phyloP scores from a whole-genome alignment of 2,329 filamentous ascomycete species.

The Fonsecaea nubica region DNA sequence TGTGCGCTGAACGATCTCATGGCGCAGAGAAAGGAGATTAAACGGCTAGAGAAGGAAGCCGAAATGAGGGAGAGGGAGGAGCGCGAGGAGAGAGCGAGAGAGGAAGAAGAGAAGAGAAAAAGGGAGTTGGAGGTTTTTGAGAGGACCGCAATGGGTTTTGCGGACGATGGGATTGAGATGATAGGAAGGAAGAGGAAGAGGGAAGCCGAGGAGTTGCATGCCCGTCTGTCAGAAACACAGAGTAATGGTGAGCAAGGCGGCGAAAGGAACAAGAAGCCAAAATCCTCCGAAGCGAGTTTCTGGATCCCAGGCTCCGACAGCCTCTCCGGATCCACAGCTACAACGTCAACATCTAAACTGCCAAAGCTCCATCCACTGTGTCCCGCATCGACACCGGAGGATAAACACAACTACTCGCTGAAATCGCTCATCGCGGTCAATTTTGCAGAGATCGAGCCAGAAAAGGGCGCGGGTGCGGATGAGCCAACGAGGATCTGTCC shows the following conservation, averaged over 20 bases:
- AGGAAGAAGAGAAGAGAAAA: constrained; percentile 72
- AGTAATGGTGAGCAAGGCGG: constrained; percentile 54
- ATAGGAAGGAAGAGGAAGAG: constrained; percentile 69
- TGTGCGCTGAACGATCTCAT: constrained; percentile 92
- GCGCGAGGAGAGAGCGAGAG: constrained; percentile 64
- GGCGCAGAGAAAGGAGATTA: constrained; percentile 88
- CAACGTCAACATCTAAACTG: constrained; percentile 59
- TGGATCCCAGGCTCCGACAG: constrained; percentile 87
- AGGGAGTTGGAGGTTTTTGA: constrained; percentile 65
- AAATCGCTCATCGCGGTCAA: constrained; percentile 77
- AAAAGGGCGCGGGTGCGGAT: constrained; percentile 50
- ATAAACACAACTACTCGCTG: constrained; percentile 76
- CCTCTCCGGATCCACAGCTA: constrained; percentile 63
- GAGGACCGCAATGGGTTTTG: constrained; percentile 38
- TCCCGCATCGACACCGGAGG: constrained; percentile 71
- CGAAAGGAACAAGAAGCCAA: constrained; percentile 60
- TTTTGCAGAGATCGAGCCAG: constrained; percentile 74
- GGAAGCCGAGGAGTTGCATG: constrained; percentile 75
- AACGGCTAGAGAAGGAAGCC: constrained; percentile 72
- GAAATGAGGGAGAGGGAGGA: constrained; percentile 68
- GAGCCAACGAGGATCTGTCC: constrained; percentile 71
- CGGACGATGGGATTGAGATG: constrained; percentile 47
- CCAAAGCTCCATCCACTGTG: constrained; percentile 76
- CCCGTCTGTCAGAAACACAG: constrained; percentile 59
- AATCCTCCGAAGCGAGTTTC: constrained; percentile 75